These are phyloP conservation scores for Fusarium cyanostomum DNA, from an alignment of 2,329 filamentous ascomycete species.

Conservation along the genomic window DNA sequence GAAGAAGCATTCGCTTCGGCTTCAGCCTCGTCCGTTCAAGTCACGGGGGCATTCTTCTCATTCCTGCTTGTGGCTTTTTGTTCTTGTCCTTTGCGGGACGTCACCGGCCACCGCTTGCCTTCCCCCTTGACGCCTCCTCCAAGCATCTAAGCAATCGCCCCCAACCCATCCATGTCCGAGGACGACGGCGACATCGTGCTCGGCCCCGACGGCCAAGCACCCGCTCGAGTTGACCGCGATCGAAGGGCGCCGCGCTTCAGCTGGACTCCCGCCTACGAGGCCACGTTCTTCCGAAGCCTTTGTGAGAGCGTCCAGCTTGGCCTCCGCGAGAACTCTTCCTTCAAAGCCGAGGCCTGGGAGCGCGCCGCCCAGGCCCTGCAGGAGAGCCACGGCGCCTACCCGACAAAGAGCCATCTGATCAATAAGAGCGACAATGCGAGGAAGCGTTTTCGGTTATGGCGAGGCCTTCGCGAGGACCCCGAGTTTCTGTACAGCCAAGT, in stretches of 20 bases:
- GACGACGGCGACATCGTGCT: slow-evolving; percentile 50
- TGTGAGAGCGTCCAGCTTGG: slow-evolving; percentile 68
- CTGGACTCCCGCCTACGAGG: slow-evolving; percentile 67
- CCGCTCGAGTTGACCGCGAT: slow-evolving; percentile 51
- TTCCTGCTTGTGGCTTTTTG: not conserved
- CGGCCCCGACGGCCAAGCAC: slow-evolving; percentile 48
- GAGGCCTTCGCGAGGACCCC: slow-evolving; percentile 65
- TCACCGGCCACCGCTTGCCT: not conserved
- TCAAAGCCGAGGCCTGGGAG: slow-evolving; percentile 70
- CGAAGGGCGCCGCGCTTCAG: slow-evolving; percentile 64
- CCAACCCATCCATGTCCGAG: slow-evolving; percentile 47
- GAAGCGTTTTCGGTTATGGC: slow-evolving; percentile 70
- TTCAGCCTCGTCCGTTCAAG: slow-evolving; percentile 19
- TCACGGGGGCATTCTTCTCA: slow-evolving; percentile 17
- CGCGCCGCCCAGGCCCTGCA: slow-evolving; percentile 64
- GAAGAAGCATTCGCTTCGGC: slow-evolving; percentile 28
- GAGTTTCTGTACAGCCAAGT: slow-evolving; percentile 64
- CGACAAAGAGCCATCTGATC: slow-evolving; percentile 69
- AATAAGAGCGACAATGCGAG: slow-evolving; percentile 72
- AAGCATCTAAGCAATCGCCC: not conserved
- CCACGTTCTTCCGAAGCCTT: slow-evolving; percentile 68
- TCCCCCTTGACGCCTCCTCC: not conserved
- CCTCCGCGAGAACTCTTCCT: slow-evolving; percentile 66
- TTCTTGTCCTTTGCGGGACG: not conserved
- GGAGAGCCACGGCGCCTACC: slow-evolving; percentile 64